Percentiles rank a stretch among this genome's conserved stretches.
These are phyloP conservation scores for Kondoa malvinella DNA, from an alignment of 768 basidiomycete species.

Conservation along the genomic window DNA sequence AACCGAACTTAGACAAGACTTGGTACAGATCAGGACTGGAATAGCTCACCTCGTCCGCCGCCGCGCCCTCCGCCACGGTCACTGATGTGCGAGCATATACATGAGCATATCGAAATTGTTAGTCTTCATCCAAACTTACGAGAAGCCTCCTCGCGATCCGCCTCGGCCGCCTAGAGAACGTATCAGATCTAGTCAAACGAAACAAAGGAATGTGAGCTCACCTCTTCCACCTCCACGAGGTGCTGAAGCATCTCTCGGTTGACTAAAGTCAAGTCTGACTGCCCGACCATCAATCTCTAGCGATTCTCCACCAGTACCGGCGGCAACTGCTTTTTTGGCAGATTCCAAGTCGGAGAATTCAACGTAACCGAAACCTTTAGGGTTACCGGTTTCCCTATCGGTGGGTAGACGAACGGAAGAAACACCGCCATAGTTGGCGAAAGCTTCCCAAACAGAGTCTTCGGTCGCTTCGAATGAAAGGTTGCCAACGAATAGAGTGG, in stretches of 20 bases:
- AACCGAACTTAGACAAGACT: neutral
- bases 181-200: neutral
- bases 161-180: constrained; percentile 29
- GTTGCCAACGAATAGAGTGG: constrained; percentile 79
- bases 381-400: constrained; percentile 70
- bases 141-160: constrained; percentile 32
- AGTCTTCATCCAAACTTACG: too few relatives aligned
- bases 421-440: constrained; percentile 80
- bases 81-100: too few relatives aligned
- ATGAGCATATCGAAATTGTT: too few relatives aligned
- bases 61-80: constrained; percentile 31
- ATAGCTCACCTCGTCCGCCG: constrained; percentile 4
- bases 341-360: constrained; percentile 68
- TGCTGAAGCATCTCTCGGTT: constrained; percentile 48
- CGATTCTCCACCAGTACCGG: constrained; percentile 39
- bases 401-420: constrained; percentile 83
- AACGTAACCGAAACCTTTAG: constrained; percentile 94
- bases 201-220: neutral
- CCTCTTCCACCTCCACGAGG: constrained; percentile 40
- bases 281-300: constrained; percentile 62
- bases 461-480: constrained; percentile 64
- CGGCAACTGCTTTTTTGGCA: constrained; percentile 58
- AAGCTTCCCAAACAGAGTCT: constrained; percentile 74
- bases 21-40: neutral
- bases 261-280: constrained; percentile 70